A percentile compares a stretch with the other conserved stretches of the same genome.
These are phyloP conservation scores for Diplodia mutila DNA, from an alignment of 2,329 filamentous ascomycete genomes.

Conservation along the genomic window DNA sequence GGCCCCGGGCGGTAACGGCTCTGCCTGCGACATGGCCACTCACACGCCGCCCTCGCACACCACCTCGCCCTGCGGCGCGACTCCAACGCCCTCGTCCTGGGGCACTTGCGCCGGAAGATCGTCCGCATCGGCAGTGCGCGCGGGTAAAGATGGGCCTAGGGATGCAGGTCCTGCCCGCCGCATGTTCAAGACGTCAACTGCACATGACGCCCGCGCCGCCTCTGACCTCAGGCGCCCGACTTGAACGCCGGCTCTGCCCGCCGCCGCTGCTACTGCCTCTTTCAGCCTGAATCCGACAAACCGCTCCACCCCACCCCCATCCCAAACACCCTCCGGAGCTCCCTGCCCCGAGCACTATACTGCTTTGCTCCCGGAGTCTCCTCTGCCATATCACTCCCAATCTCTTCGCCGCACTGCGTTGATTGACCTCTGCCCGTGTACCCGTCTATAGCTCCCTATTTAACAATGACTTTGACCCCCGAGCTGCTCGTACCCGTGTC, in stretches of 20 bases:
- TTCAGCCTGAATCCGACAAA: constrained; percentile 7
- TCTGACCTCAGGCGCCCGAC: constrained; percentile 6
- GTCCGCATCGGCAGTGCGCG: constrained; percentile 6
- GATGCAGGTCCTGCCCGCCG: constrained; percentile 16
- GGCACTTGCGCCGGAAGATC: constrained; percentile 15
- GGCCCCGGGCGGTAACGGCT: constrained; percentile 12
- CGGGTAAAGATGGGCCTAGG: constrained; percentile 18
- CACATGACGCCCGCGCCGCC: constrained; percentile 5
- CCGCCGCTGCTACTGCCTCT: background rate
- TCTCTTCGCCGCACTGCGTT: background rate
- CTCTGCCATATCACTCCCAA: background rate
- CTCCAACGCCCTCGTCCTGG: constrained; percentile 4
- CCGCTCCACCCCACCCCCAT: background rate
- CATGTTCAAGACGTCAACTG: constrained; percentile 1
- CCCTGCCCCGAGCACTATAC: constrained; percentile 6
- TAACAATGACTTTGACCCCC: background rate
- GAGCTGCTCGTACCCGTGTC: background rate
- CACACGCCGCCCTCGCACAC: constrained; percentile 5
- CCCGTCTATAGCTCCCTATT: background rate
- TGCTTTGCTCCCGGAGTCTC: constrained; percentile 17
- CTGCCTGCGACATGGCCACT: constrained; percentile 10
- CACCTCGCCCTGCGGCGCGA: background rate
- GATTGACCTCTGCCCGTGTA: background rate
- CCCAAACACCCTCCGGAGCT: constrained; percentile 11
- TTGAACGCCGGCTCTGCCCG: background rate